phyloP scores from a whole-genome alignment of 2,329 filamentous ascomycete species.

The Nigrograna mackinnonii region DNA sequence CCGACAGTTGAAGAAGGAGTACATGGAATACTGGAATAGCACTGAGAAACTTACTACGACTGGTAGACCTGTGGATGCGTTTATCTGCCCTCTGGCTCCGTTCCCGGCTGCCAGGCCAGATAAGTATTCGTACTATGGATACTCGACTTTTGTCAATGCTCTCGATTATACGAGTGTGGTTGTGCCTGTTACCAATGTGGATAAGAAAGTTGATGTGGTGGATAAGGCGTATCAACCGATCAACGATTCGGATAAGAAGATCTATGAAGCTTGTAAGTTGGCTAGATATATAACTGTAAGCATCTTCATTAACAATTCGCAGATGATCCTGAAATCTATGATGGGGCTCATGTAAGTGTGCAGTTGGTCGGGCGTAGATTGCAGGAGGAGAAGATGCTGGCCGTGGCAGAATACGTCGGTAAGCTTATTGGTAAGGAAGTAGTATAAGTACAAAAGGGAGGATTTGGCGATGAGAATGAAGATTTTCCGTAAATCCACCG shows the following conservation, averaged over 20 bases:
- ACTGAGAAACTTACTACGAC: constrained; percentile 27
- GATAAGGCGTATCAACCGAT: constrained; percentile 26
- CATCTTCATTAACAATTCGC: constrained; percentile 10
- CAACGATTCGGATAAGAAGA: constrained; percentile 26
- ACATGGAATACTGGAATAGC: constrained; percentile 43
- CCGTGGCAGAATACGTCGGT: constrained; percentile 36
- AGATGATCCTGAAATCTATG: constrained; percentile 45
- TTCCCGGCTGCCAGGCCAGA: constrained; percentile 35
- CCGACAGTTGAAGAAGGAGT: constrained; percentile 32
- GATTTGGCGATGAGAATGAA: too few species aligned
- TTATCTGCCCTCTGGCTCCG: constrained; percentile 41
- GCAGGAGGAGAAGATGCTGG: constrained; percentile 44
- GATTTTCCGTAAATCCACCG: too few species aligned
- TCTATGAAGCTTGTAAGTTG: constrained; percentile 32
- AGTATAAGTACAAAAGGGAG: too few species aligned
- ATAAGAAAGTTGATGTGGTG: constrained; percentile 28
- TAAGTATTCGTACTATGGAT: constrained; percentile 38
- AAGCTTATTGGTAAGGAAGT: constrained; percentile 21
- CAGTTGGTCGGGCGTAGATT: constrained; percentile 41
- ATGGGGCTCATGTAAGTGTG: constrained; percentile 40
- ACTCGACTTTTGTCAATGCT: constrained; percentile 32
- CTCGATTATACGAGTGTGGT: constrained; percentile 38
- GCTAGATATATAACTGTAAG: constrained; percentile 4
- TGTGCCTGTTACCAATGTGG: constrained; percentile 37
- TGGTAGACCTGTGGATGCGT: constrained; percentile 39